A percentile compares a stretch with the other conserved stretches of the same genome.
phyloP scores from a whole-genome alignment of 768 basidiomycete genomes.

The Tricholoma matsutake region DNA sequence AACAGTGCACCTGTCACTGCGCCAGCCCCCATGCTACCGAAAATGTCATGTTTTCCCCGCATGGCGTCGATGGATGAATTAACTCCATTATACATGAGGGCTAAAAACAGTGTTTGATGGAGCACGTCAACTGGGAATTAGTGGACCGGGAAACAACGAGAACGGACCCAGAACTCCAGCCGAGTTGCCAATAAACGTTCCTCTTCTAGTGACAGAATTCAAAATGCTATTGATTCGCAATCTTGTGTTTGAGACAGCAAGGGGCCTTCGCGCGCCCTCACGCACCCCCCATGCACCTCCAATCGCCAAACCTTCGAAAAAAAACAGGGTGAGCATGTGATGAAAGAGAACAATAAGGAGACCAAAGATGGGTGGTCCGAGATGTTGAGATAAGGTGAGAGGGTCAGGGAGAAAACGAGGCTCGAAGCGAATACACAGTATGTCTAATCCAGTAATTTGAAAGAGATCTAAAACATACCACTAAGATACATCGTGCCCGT shows the following conservation, averaged over 20 bases:
- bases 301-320: slow-evolving; percentile 82
- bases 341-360: slow-evolving; percentile 77
- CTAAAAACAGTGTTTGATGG: slow-evolving; percentile 50
- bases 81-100: slow-evolving; percentile 93
- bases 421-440: slow-evolving; percentile 44
- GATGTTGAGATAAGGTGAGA: slow-evolving; percentile 68
- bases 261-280: slow-evolving; percentile 86
- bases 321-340: slow-evolving; percentile 72
- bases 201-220: slow-evolving; percentile 94
- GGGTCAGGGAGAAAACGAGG: slow-evolving; percentile 47
- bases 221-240: slow-evolving; percentile 96
- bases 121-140: slow-evolving; percentile 30
- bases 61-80: slow-evolving; percentile 90
- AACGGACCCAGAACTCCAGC: slow-evolving; percentile 93
- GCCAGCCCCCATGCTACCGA: slow-evolving; percentile 91
- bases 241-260: slow-evolving; percentile 81
- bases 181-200: slow-evolving; percentile 97
- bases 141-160: slow-evolving; percentile 24
- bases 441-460: slow-evolving; percentile 57
- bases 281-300: slow-evolving; percentile 96
- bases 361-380: slow-evolving; percentile 54
- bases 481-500: slow-evolving; percentile 98
- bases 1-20: slow-evolving; percentile 87
- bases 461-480: slow-evolving; percentile 72
- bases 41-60: slow-evolving; percentile 88